Conservation (phyloP, 2,329 filamentous ascomycete species). For the Pseudogymnoascus sp. region DNA sequence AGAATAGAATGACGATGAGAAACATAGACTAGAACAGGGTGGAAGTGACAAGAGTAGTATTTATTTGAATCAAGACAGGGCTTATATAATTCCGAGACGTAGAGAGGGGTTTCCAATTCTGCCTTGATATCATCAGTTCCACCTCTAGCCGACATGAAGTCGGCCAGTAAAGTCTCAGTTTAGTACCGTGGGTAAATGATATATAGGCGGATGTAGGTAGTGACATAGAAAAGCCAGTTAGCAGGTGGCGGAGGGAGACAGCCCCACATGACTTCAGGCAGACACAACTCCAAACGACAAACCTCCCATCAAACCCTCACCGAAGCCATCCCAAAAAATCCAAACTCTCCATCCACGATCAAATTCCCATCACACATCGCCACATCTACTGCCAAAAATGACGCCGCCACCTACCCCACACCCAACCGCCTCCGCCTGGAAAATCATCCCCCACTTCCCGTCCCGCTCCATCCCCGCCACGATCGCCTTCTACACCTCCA, state of each 20-base stretch:
- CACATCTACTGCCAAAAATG: not conserved
- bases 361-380: not conserved
- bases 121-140: no score
- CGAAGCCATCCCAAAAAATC: not conserved
- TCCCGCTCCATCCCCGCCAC: slow-evolving; percentile 4
- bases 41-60: not conserved
- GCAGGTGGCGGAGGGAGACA: not conserved
- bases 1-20: not conserved
- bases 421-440: slow-evolving; percentile 9
- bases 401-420: not conserved
- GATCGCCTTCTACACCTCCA: slow-evolving; percentile 7
- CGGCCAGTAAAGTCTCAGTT: no score
- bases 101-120: no score
- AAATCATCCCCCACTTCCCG: slow-evolving; percentile 13
- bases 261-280: slow-evolving; percentile 18
- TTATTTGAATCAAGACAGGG: not conserved
- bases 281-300: not conserved
- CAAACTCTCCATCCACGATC: not conserved
- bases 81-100: not conserved
- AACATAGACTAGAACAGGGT: not conserved
- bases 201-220: not conserved
- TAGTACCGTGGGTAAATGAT: no score
- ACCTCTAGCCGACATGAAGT: no score
- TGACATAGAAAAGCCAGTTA: not conserved
- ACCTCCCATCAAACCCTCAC: not conserved